Evolutionary conservation across 2,329 filamentous ascomycete genomes (phyloP), one percentile per base, ranked within the genome.

Genomic region (Penicillium aurantiogriseum): DNA sequence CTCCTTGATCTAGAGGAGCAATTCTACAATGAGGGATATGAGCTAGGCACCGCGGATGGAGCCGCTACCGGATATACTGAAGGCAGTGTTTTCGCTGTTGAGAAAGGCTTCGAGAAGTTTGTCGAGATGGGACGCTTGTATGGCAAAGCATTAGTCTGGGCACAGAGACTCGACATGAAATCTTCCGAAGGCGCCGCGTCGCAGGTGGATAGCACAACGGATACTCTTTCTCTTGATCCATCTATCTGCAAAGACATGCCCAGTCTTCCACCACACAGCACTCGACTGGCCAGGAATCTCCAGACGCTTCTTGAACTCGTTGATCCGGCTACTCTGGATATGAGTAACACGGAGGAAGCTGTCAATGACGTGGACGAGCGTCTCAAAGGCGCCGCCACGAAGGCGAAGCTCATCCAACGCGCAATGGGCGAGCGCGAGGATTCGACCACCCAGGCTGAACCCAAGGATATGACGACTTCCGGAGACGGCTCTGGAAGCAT

Each of bases 71-170:
- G 94, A 39, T 87, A 88, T 57, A 86, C 91, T 63, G 94, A 99
- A 81, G 94, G 94, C 59, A 89, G 92, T 51, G 85, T 91, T 21
- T 91, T 97, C 71, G 94, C 93, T 0, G 85, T 97, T 42, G 89
- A 95, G 72, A 94, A 92, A 63, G 93, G 92, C 0, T 97, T 94
- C 67, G 91, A 96, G 67, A 97, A 96, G 76, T 97, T 95, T 69
- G 71, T 89, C 42, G 88, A 91, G 61, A 84, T 91, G 73, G 93
- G 93, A 2, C 82, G 83, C 57, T 76, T 97, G 33, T 88, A 93
- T 66, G 90, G 91, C 44, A 88, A 86, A 68, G 86, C 91, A 15
- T 77, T 89, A 25, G 81, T 97, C n/a, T 97, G 93, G 92, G 86
- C 87, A 13, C 89, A 90, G 59, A 82, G 92, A 53, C 75, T 92